Base-by-base conservation (phyloP, 441 rosid species). In the Gossypium laxum region DNA sequence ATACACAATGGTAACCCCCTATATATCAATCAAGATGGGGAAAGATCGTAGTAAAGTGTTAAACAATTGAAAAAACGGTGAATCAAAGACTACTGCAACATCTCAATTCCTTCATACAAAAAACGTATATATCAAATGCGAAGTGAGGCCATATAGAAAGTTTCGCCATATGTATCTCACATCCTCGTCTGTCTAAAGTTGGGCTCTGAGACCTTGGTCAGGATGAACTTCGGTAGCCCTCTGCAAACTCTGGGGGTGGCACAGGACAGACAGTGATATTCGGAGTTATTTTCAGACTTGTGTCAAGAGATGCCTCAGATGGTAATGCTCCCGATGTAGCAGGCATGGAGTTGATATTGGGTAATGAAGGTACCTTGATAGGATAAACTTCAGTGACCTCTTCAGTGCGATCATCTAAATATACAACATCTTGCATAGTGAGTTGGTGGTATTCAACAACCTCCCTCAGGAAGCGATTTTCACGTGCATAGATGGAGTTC, bases 331-430 rank as follows among this genome's bases (percentile, higher is more conserved):
- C 66, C 17, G 75, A 41, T 58, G 67, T 38, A 14, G 73, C 24
- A 21, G 72, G 48, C 10, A 72, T 47, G 15, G 79, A 28, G 15
- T 73, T 32, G 43, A 56, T 54, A 75, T 69, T 75, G 59, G 86
- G 72, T 62, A 84, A 67, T 45, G 78, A 65, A 10, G 82, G 62
- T 32, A 78, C 80, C 73, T 76, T 87, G 59, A 77, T 69, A 11
- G 91, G 92, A 75, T 87, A 83, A 24, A 87, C 88, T 85, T 87
- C 91, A 30, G 84, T 87, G 38, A 87, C 89, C 73, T 87, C 86
- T 79, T 87, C 91, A 28, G 83, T 76, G 57, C 78, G 80, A 79
- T 87, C 91, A 57, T 87, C 89, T 78, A 85, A 82, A 79, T 87
- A 87, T 24, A 87, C 78, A 61, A 87, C 89, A 75, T 87, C 91